Evolutionary conservation across 2,329 filamentous ascomycete species (phyloP).

Genomic region (Aspergillus eucalypticola): DNA sequence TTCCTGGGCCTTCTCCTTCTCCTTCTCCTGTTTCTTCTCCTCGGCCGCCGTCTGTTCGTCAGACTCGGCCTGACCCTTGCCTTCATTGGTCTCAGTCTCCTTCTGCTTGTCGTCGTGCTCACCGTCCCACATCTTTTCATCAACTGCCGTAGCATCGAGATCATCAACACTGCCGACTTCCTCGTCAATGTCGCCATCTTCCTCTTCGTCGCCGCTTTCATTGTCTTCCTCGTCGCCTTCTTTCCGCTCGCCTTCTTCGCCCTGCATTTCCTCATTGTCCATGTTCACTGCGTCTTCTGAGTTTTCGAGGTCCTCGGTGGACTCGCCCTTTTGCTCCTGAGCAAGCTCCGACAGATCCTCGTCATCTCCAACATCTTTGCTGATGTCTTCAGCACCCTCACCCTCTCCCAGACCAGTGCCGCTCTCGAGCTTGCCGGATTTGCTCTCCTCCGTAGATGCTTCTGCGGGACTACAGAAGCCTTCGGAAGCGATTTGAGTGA

Average conservation of each 20-base stretch:
- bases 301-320: slow-evolving; percentile 47
- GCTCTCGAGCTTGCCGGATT: slow-evolving; percentile 78
- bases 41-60: slow-evolving; percentile 62
- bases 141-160: slow-evolving; percentile 82
- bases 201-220: slow-evolving; percentile 62
- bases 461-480: slow-evolving; percentile 92
- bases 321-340: slow-evolving; percentile 67
- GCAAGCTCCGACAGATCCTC: slow-evolving; percentile 91
- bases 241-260: slow-evolving; percentile 67
- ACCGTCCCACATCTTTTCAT: slow-evolving; percentile 99
- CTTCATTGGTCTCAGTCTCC: slow-evolving; percentile 74
- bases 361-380: slow-evolving; percentile 91
- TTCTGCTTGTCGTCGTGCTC: slow-evolving; percentile 65
- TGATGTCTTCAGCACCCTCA: slow-evolving; percentile 94
- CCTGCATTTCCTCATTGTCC: slow-evolving; percentile 87
- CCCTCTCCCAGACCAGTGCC: slow-evolving; percentile 95
- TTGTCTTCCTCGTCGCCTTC: slow-evolving; percentile 52
- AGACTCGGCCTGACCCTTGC: slow-evolving; percentile 52
- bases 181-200: slow-evolving; percentile 73
- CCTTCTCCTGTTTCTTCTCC: slow-evolving; percentile 25
- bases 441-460: slow-evolving; percentile 68
- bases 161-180: slow-evolving; percentile 90
- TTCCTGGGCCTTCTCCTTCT: slow-evolving; percentile 46
- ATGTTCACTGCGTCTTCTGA: slow-evolving; percentile 52
- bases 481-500: slow-evolving; percentile 74